phyloP scores from a whole-genome alignment of 1,284 basidiomycete genomes.

The Anthracocystis panici-leucophaei region DNA sequence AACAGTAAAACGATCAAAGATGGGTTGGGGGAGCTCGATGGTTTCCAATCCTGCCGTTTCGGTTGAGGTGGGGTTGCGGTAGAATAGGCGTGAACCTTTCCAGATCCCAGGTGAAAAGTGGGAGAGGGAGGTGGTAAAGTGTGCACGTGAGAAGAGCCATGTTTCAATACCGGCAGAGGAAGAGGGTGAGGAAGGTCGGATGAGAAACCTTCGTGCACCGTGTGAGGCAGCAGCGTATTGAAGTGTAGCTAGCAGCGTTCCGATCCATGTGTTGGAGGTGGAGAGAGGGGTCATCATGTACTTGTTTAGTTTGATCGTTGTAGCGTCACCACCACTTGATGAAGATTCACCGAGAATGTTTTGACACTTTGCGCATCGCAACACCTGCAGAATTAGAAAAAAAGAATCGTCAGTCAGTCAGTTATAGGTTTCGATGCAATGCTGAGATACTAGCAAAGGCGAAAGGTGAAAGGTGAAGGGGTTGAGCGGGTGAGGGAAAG shows the following conservation, averaged over 20 bases:
- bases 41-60: constrained; percentile 1
- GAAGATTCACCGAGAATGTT: constrained; percentile 10
- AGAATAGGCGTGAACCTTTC: constrained; percentile 23
- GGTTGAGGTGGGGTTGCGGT: not conserved
- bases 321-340: not conserved
- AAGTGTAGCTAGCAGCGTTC: constrained; percentile 7
- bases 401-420: not conserved
- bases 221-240: constrained; percentile 28
- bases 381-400: not conserved
- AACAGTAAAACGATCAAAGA: constrained; percentile 5
- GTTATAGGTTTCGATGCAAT: too few species aligned
- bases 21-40: constrained; percentile 1
- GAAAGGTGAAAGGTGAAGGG: not conserved
- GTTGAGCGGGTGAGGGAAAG: not conserved
- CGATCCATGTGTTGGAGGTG: constrained; percentile 3
- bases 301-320: constrained; percentile 25
- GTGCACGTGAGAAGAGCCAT: constrained; percentile 33
- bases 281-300: constrained; percentile 7
- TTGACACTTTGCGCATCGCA: constrained; percentile 15
- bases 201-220: constrained; percentile 26
- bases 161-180: not conserved
- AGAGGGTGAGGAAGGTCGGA: not conserved
- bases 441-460: not conserved
- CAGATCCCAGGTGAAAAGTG: not conserved
- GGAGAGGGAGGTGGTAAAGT: constrained; percentile 23